Evolutionary conservation across 176 grass and related monocot species (phyloP).

Genomic region (barley (Hordeum vulgare)): DNA sequence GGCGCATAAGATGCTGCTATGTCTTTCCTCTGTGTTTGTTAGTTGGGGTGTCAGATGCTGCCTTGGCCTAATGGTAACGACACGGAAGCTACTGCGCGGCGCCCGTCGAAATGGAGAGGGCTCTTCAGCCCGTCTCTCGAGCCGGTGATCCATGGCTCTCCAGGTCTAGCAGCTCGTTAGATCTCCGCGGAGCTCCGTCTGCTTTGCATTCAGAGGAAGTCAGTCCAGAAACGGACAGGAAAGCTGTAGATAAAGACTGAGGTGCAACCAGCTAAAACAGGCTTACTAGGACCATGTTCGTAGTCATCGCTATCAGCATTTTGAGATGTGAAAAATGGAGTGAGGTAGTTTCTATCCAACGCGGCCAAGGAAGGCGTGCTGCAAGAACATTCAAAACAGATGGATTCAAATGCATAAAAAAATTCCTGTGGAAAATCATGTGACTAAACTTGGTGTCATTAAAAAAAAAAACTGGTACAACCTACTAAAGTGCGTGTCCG

Average conservation of each 20-base stretch:
- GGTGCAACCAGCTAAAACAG: background rate
- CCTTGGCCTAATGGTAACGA: background rate
- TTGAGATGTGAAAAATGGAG: slow-evolving; percentile 61
- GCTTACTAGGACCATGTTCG: slow-evolving; percentile 30
- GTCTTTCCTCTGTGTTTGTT: background rate
- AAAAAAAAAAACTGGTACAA: background rate
- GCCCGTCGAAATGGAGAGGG: background rate
- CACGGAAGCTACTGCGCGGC: background rate
- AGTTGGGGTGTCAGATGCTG: background rate
- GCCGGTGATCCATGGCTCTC: background rate
- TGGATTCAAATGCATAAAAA: background rate
- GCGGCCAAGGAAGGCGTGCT: slow-evolving; percentile 55
- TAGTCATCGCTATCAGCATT: slow-evolving; percentile 30
- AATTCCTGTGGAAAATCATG: background rate
- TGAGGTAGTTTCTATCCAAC: slow-evolving; percentile 55
- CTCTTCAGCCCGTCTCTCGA: background rate
- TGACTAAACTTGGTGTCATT: background rate
- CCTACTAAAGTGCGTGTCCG: background rate
- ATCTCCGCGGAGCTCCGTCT: background rate
- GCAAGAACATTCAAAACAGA: background rate
- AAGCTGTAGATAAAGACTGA: background rate
- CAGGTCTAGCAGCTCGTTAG: background rate
- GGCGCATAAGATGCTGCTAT: background rate
- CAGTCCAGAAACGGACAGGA: background rate
- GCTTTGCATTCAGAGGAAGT: background rate